A percentile compares a stretch with the other conserved stretches of the same genome.
These are phyloP conservation scores for Litsea cubeba DNA, from an alignment of 164 flowering plant genomes.

Conservation along the genomic window DNA sequence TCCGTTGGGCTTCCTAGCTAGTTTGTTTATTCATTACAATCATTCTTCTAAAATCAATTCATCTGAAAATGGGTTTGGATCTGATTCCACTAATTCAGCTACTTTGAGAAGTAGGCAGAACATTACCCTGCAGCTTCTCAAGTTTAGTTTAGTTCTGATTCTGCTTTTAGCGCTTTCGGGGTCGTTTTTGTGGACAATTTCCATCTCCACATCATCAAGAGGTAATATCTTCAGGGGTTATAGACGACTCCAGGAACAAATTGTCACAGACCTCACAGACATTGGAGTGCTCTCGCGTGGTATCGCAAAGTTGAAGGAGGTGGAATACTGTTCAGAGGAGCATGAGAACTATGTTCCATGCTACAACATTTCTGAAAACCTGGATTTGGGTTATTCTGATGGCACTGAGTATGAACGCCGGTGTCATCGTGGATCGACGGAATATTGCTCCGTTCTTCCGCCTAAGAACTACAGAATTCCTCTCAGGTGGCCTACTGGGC, in stretches of 20 bases:
- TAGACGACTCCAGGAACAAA: slow-evolving; percentile 75
- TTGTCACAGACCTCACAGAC: slow-evolving; percentile 71
- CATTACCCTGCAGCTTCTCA: slow-evolving; percentile 47
- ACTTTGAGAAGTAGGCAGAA: slow-evolving; percentile 52
- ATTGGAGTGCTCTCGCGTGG: slow-evolving; percentile 82
- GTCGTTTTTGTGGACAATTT: slow-evolving; percentile 89
- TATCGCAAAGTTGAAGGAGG: slow-evolving; percentile 56
- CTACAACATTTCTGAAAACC: slow-evolving; percentile 65
- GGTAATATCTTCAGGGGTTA: slow-evolving; percentile 53
- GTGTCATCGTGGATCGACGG: slow-evolving; percentile 41
- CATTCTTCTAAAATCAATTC: slow-evolving; percentile 39
- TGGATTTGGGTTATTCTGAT: slow-evolving; percentile 39
- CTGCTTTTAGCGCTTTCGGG: slow-evolving; percentile 72
- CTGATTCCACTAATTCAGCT: slow-evolving; percentile 49
- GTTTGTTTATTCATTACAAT: slow-evolving; percentile 35
- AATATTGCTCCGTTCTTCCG: slow-evolving; percentile 63
- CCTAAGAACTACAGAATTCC: slow-evolving; percentile 85
- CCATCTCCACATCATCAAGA: slow-evolving; percentile 63
- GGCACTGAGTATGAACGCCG: slow-evolving; percentile 48
- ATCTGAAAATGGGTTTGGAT: slow-evolving; percentile 52
- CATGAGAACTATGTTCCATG: slow-evolving; percentile 83
- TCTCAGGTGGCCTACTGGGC: slow-evolving; percentile 95
- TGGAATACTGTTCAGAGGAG: slow-evolving; percentile 66
- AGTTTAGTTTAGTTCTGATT: slow-evolving; percentile 54
- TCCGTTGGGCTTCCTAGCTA: slow-evolving; percentile 41